phyloP scores from a whole-genome alignment of 305 asterid species.

The Fraxinus sp. region DNA sequence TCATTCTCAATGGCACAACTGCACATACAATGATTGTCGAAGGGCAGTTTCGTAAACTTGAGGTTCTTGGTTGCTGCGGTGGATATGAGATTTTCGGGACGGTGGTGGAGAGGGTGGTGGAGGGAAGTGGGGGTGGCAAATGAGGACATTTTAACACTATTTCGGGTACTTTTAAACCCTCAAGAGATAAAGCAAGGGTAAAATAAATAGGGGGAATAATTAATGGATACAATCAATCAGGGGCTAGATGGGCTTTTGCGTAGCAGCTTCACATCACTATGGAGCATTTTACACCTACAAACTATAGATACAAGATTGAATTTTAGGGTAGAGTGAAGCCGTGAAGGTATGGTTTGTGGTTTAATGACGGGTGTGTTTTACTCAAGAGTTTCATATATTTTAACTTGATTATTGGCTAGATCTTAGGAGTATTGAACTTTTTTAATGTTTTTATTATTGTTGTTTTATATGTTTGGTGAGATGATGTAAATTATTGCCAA shows the following conservation, averaged over 20 bases:
- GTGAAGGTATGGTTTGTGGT: too few relatives aligned
- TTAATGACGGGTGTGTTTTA: too few relatives aligned
- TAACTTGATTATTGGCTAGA: too few relatives aligned
- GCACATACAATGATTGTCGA: conserved; percentile 33
- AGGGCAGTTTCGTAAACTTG: background rate
- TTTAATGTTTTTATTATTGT: too few relatives aligned
- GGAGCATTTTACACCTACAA: conserved; percentile 52
- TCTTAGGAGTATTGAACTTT: too few relatives aligned
- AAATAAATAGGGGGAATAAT: conserved; percentile 23
- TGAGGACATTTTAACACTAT: conserved; percentile 28
- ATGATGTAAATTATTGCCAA: too few relatives aligned
- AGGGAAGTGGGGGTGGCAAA: conserved; percentile 37
- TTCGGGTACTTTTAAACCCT: conserved; percentile 31
- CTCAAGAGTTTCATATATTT: too few relatives aligned
- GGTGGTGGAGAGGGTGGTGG: conserved; percentile 21
- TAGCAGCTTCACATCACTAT: conserved; percentile 67
- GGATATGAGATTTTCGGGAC: conserved; percentile 12
- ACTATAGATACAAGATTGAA: too few relatives aligned
- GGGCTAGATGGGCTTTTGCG: conserved; percentile 42
- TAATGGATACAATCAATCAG: conserved; percentile 37
- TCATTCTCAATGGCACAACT: conserved; percentile 29
- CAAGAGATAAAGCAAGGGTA: conserved; percentile 29
- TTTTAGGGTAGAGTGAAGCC: too few relatives aligned
- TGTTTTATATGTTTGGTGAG: too few relatives aligned
- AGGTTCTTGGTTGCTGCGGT: conserved; percentile 20